phyloP scores from a whole-genome alignment of 306 rosid genomes.

The Lathyrus sativus region DNA sequence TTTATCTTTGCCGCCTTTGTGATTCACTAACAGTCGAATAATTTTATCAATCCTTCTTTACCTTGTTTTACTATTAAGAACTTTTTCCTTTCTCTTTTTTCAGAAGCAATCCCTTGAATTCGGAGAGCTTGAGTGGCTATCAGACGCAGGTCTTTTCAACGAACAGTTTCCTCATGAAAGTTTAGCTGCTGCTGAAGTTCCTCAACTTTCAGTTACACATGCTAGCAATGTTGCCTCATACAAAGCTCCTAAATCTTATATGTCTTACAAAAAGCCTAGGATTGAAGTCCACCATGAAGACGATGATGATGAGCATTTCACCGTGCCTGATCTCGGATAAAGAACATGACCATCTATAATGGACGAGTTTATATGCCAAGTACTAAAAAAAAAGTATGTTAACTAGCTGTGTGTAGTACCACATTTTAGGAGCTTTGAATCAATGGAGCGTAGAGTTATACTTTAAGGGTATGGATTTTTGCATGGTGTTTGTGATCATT shows the following conservation, averaged over 20 bases:
- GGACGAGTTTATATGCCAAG: conserved; percentile 32
- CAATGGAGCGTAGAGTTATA: conserved; percentile 31
- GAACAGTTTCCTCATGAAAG: conserved; percentile 70
- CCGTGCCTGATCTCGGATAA: conserved; percentile 90
- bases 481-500: conserved; percentile 12
- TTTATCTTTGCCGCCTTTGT: background rate
- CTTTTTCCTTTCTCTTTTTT: background rate
- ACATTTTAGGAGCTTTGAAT: conserved; percentile 33
- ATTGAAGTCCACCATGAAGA: conserved; percentile 56
- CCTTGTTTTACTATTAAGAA: background rate
- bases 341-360: conserved; percentile 8
- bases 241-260: conserved; percentile 55
- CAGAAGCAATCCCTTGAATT: conserved; percentile 82
- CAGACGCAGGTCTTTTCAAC: conserved; percentile 68
- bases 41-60: background rate
- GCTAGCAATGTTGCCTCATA: conserved; percentile 46
- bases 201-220: conserved; percentile 70
- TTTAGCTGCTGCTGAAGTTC: conserved; percentile 91
- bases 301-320: conserved; percentile 85
- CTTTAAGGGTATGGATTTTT: conserved; percentile 23
- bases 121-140: conserved; percentile 91
- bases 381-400: conserved; percentile 27
- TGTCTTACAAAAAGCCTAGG: conserved; percentile 76
- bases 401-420: conserved; percentile 32
- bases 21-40: background rate